Base-by-base conservation (phyloP, 371 early-diverging fungal genomes). In the Capniomyces stellatus region DNA sequence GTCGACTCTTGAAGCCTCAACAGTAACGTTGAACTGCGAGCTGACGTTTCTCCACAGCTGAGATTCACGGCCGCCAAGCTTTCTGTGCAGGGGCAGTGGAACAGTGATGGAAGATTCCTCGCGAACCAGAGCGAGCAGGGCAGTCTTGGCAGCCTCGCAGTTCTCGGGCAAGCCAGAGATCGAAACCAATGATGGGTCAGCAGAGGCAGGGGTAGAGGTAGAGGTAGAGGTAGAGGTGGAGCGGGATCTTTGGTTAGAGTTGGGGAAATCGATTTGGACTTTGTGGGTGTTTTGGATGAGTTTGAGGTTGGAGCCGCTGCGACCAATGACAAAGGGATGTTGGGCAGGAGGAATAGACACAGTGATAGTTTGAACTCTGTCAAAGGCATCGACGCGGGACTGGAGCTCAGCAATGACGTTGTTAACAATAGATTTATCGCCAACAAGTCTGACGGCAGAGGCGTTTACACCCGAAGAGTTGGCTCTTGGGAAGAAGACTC, bases 321-420 rank as follows among this genome's bases (percentile, higher is more conserved):
- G 75, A 12, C 82, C 82, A 46, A 82, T 81, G 28, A 82, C 56
- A 39, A 66, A 65, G n/a, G 77, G 66, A 49, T 78, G 76, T 51
- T 77, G 73, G 0, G 71, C 57, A 10, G 65, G 69, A 2, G 79
- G 81, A 47, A 80, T 69, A 48, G 49, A 29, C 27, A 80, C 58
- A 1, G 62, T 43, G 18, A 68, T 39, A 1, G 78, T 71, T 10
- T 62, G 62, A 57, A 71, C 64, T 27, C 66, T 56, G 41, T 66
- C 67, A 30, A 64, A 57, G 54, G 73, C 72, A 15, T 65, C 71
- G 0, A 75, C 78, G 35, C 71, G 58, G 29, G 57, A 59, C 61
- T 72, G 66, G 53, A 81, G 64, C 57, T 67, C 70, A 25, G 15
- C 46, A 51, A 67, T 62, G 35, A 78, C 66, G 43, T 69, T 73